A percentile compares a stretch with the other conserved stretches of the same genome.
Conservation (phyloP, 805 yeast species). For the Saccharomycodes ludwigii region DNA sequence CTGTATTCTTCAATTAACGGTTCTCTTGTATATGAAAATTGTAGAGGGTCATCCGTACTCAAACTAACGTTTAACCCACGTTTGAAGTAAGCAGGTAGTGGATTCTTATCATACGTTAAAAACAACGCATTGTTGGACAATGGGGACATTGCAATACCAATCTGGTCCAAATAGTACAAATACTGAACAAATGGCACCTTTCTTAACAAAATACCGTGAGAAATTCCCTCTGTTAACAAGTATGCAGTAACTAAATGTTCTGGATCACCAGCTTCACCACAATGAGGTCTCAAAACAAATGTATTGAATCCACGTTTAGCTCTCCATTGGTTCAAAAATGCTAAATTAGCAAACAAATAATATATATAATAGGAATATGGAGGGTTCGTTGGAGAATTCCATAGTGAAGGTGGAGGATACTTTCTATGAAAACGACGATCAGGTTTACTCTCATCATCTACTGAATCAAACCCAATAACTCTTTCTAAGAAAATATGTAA, state of each 20-base stretch:
- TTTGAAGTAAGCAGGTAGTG: constrained; percentile 81
- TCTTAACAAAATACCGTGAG: constrained; percentile 89
- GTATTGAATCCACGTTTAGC: constrained; percentile 66
- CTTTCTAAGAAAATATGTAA: constrained; percentile 78
- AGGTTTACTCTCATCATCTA: constrained; percentile 91
- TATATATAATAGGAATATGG: constrained; percentile 96
- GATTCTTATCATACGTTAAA: constrained; percentile 92
- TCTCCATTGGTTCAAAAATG: constrained; percentile 81
- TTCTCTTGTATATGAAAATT: constrained; percentile 92
- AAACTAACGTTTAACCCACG: constrained; percentile 90
- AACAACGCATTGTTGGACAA: constrained; percentile 92
- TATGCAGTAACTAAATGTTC: constrained; percentile 90
- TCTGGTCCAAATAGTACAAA: constrained; percentile 82
- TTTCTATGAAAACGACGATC: constrained; percentile 75
- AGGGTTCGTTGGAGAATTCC: constrained; percentile 75
- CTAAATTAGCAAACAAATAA: constrained; percentile 75
- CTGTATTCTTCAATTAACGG: constrained; percentile 96
- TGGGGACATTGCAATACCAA: constrained; percentile 98
- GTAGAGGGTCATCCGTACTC: constrained; percentile 96
- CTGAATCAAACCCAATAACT: constrained; percentile 96
- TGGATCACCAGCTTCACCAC: constrained; percentile 99
- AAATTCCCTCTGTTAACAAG: constrained; percentile 79
- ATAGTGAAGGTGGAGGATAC: constrained; percentile 73
- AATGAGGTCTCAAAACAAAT: constrained; percentile 91
- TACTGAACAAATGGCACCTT: constrained; percentile 94